Percentiles rank a stretch among this genome's conserved stretches.
Conservation (phyloP, 371 early-diverging fungal genomes). For the Circinella umbellata region DNA sequence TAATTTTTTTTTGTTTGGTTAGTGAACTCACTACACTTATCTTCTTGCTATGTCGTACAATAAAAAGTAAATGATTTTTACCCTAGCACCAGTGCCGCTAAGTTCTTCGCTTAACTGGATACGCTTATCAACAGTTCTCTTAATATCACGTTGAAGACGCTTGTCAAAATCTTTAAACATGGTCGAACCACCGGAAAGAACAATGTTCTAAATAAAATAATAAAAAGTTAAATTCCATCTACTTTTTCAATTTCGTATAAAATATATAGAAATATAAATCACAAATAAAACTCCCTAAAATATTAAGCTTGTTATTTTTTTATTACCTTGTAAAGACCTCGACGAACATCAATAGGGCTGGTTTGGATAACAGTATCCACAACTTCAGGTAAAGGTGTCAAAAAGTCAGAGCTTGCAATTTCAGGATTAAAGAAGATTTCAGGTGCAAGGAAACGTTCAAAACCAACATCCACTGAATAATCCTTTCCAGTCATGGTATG, state of each 20-base stretch:
- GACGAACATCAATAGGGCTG: constrained; percentile 95
- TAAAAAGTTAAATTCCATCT: background rate
- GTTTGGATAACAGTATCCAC: constrained; percentile 96
- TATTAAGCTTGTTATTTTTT: too few relatives aligned
- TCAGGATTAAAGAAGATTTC: constrained; percentile 99
- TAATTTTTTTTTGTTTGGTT: constrained; percentile 2
- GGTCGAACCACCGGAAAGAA: constrained; percentile 97
- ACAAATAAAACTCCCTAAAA: too few relatives aligned
- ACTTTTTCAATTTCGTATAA: background rate
- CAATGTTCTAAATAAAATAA: constrained; percentile 80
- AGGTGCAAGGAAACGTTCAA: constrained; percentile 97
- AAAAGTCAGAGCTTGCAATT: constrained; percentile 94
- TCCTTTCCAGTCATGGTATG: constrained; percentile 87
- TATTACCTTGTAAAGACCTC: constrained; percentile 91
- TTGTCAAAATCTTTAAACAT: constrained; percentile 97
- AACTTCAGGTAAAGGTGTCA: constrained; percentile 94
- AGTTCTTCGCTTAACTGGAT: constrained; percentile 73
- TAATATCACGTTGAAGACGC: constrained; percentile 94
- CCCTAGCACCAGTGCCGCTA: constrained; percentile 70
- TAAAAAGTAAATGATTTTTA: constrained; percentile 20
- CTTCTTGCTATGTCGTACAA: too few relatives aligned
- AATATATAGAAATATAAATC: background rate
- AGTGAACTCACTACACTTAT: background rate
- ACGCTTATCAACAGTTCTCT: constrained; percentile 86
- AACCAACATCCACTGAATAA: constrained; percentile 95